These are phyloP conservation scores for Hymenoscyphus scutula DNA, from an alignment of 2,329 filamentous ascomycete genomes.

Conservation along the genomic window DNA sequence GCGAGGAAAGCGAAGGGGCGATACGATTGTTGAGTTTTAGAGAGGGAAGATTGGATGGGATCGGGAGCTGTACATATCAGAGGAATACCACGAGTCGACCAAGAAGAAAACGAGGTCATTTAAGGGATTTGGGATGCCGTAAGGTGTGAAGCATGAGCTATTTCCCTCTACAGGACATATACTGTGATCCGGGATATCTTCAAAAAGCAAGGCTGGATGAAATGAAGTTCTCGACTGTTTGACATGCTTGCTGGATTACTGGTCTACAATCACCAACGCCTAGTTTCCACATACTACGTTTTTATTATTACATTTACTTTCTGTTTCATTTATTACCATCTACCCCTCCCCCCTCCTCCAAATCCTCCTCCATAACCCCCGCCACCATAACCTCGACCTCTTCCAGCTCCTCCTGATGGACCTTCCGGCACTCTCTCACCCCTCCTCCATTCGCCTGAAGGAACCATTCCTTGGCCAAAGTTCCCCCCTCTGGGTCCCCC, in stretches of 20 bases:
- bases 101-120: neutral
- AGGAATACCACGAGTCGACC: conserved; percentile 8
- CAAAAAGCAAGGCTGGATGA: neutral
- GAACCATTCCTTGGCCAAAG: conserved; percentile 43
- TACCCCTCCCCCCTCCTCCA: conserved; percentile 49
- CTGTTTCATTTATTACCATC: conserved; percentile 31
- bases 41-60: conserved; percentile 24
- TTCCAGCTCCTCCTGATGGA: conserved; percentile 39
- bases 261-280: neutral
- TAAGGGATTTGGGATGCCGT: neutral
- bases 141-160: neutral
- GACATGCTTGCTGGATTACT: neutral
- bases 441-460: conserved; percentile 62
- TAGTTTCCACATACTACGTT: neutral
- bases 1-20: conserved; percentile 83
- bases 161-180: neutral
- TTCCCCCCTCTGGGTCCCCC: conserved; percentile 40
- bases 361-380: conserved; percentile 38
- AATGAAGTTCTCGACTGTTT: neutral
- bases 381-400: conserved; percentile 47
- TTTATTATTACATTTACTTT: neutral
- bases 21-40: conserved; percentile 77
- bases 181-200: neutral
- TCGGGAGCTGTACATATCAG: conserved; percentile 27
- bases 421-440: conserved; percentile 61